Evolutionary conservation across 2,329 filamentous ascomycete genomes (phyloP).

Genomic region (Anisogramma anomala): DNA sequence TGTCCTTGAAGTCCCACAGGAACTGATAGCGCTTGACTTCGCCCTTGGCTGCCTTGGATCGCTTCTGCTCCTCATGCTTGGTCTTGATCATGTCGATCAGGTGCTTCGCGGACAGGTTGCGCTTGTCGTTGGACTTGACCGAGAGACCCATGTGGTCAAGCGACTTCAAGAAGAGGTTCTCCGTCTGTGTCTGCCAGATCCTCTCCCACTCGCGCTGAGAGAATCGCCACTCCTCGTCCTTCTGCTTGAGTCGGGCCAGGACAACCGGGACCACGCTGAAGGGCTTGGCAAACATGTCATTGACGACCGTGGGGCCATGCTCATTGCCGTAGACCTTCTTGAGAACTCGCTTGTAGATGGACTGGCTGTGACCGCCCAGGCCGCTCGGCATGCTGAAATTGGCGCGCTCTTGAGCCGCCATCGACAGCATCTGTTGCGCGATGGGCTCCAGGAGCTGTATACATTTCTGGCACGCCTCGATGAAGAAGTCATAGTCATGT

Average conservation of each 20-base stretch:
- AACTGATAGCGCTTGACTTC: slow-evolving; percentile 58
- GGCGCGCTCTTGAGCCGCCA: slow-evolving; percentile 60
- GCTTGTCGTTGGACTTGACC: slow-evolving; percentile 81
- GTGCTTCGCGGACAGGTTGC: slow-evolving; percentile 79
- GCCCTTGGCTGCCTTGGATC: slow-evolving; percentile 51
- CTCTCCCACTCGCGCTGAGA: slow-evolving; percentile 98
- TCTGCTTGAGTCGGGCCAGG: slow-evolving; percentile 81
- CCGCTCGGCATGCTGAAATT: slow-evolving; percentile 70
- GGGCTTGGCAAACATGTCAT: slow-evolving; percentile 73
- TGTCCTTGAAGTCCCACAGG: slow-evolving; percentile 60
- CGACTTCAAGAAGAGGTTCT: slow-evolving; percentile 89
- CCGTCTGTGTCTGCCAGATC: slow-evolving; percentile 93
- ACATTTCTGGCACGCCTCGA: slow-evolving; percentile 87
- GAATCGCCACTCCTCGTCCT: slow-evolving; percentile 95
- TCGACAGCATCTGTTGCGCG: slow-evolving; percentile 75
- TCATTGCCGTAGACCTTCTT: slow-evolving; percentile 94
- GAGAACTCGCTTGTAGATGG: slow-evolving; percentile 91
- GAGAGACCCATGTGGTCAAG: slow-evolving; percentile 93
- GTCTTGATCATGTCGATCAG: slow-evolving; percentile 84
- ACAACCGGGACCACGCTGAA: slow-evolving; percentile 83
- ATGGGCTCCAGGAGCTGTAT: slow-evolving; percentile 94
- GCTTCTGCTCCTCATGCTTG: slow-evolving; percentile 82
- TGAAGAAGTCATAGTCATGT: slow-evolving; percentile 97
- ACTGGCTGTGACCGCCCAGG: slow-evolving; percentile 84
- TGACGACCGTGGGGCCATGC: slow-evolving; percentile 71